Evolutionary conservation across 371 early-diverging fungal genomes (phyloP).

Genomic region (Catenaria anguillulae): DNA sequence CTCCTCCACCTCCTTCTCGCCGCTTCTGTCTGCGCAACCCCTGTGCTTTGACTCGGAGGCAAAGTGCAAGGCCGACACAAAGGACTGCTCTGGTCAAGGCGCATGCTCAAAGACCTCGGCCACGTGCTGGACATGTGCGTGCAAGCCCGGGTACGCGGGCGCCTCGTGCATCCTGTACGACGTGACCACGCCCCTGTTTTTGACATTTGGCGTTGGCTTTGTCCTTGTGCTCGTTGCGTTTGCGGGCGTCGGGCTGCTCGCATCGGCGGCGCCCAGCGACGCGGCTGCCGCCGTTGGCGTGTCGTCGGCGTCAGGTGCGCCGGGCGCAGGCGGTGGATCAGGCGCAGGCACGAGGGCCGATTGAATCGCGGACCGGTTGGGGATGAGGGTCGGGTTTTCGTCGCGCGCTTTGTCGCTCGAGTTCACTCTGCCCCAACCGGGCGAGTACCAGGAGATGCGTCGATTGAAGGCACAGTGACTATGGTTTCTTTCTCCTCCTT

Average conservation of each 20-base stretch:
- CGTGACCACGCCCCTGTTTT: not conserved
- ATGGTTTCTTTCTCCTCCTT: too few species aligned
- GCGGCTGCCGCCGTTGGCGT: too few species aligned
- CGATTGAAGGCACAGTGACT: not conserved
- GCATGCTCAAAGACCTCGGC: not conserved
- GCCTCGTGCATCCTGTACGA: not conserved
- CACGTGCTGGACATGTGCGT: not conserved
- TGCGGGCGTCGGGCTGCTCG: not conserved
- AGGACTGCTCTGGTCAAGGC: not conserved
- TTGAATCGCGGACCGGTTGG: conserved; percentile 2
- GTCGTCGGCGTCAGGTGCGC: too few species aligned
- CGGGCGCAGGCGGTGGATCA: too few species aligned
- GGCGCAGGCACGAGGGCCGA: not conserved
- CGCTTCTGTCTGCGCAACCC: not conserved
- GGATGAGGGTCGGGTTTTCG: not conserved
- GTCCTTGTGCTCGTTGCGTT: not conserved
- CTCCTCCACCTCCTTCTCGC: not conserved
- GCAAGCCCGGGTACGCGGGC: not conserved
- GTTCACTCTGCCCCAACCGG: not conserved
- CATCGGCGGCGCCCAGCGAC: not conserved
- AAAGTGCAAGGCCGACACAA: not conserved
- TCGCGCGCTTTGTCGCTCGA: too few species aligned
- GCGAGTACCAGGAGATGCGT: not conserved
- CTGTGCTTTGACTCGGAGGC: not conserved
- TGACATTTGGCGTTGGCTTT: not conserved